These are phyloP conservation scores for Elsinoe necatrix DNA, from an alignment of 2,329 filamentous ascomycete genomes.

Conservation along the genomic window DNA sequence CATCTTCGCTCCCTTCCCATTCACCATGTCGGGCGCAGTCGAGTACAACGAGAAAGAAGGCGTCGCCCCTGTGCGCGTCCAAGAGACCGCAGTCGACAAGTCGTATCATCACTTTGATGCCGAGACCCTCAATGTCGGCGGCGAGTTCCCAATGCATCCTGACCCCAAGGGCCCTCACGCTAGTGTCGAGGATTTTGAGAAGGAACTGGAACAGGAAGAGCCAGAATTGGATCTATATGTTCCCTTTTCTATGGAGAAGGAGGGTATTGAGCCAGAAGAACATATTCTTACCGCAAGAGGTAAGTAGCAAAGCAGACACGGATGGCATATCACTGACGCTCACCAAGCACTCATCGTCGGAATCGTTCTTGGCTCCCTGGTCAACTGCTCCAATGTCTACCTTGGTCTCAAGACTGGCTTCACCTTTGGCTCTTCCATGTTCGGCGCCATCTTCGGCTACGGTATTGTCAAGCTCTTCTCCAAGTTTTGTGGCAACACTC, in stretches of 20 bases:
- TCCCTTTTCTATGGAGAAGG: constrained; percentile 2
- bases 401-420: constrained; percentile 43
- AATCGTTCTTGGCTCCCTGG: constrained; percentile 48
- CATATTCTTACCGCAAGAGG: constrained; percentile 5
- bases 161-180: constrained; percentile 9
- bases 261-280: background rate
- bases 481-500: constrained; percentile 38
- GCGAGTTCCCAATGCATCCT: constrained; percentile 10
- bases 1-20: background rate
- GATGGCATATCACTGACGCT: background rate
- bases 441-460: constrained; percentile 50
- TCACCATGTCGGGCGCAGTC: constrained; percentile 4
- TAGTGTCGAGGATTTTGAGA: constrained; percentile 5
- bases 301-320: background rate
- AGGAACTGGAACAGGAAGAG: constrained; percentile 7
- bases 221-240: constrained; percentile 7
- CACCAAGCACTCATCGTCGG: constrained; percentile 45
- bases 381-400: constrained; percentile 56
- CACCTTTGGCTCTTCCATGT: constrained; percentile 33
- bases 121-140: constrained; percentile 9
- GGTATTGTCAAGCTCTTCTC: constrained; percentile 49
- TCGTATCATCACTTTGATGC: constrained; percentile 3
- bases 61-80: background rate
- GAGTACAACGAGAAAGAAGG: constrained; percentile 6
- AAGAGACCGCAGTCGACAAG: background rate